Base-by-base conservation (phyloP, 2,329 filamentous ascomycete species). In the Chaetomium sp. region DNA sequence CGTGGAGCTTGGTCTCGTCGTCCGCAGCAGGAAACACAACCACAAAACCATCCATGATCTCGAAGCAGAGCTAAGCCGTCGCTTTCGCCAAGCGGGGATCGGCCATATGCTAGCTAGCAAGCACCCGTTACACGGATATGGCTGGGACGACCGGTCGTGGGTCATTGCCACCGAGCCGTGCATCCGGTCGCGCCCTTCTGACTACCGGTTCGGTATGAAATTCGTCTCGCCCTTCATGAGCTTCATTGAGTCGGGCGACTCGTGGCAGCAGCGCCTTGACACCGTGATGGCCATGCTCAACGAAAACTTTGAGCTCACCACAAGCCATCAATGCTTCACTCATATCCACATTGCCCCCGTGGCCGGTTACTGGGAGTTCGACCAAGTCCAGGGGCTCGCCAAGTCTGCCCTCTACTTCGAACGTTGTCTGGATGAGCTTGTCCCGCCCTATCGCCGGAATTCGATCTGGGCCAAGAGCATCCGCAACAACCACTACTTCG, bases 381-480 rank as follows among this genome's bases (percentile, higher is more conserved):
- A 38, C 27, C 58, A 64, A 14, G 56, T 56, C 45, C 60, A 61
- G 47, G 52, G 47, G n/a, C 61, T 65, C 6, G 60, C 63, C 53
- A 59, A 57, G 47, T 54, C 55, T 12, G 53, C 61, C 10, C 52
- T 65, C 6, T 64, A 65, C 59, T 65, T 63, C 35, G 63, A 65
- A 59, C 55, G 55, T 44, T 63, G 61, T 57, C 56, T 65, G 41
- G 63, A 65, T 54, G 58, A 57, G 10, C 53, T 65, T 19, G 56
- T 65, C 41, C 63, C 63, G 9, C 55, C 58, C 2, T 64, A 63
- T 46, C 59, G 63, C 8, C 57, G 59, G 11, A 50, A 49, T n/a
- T 53, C 48, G 27, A 56, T 64, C 41, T 61, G 55, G 53, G 62
- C 61, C 53, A 64, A 64, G 58, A 63, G 61, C 60, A 65, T 63